Evolutionary conservation across 108 stramenopile genomes (phyloP).

Genomic region (Cyclotella cryptica): DNA sequence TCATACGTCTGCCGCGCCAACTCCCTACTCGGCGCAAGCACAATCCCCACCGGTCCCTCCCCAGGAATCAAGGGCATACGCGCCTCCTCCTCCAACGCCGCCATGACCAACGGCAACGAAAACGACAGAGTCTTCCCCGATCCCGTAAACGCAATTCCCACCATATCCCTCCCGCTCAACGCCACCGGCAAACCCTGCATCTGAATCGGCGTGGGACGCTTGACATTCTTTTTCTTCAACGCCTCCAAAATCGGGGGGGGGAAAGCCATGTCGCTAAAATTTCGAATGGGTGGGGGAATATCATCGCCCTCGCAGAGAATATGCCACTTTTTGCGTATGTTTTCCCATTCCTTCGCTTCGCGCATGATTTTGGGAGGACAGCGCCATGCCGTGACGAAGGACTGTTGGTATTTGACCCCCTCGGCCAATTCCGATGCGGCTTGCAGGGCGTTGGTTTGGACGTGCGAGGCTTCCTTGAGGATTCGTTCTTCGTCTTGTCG

Average conservation of each 20-base stretch:
- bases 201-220: constrained; percentile 98
- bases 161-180: constrained; percentile 97
- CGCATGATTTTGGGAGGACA: constrained; percentile 80
- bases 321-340: constrained; percentile 94
- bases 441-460: constrained; percentile 96
- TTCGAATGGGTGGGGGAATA: constrained; percentile 89
- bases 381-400: constrained; percentile 91
- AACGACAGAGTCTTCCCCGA: constrained; percentile 97
- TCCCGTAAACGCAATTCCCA: constrained; percentile 99
- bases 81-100: constrained; percentile 96
- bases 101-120: constrained; percentile 93
- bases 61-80: constrained; percentile 91
- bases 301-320: constrained; percentile 95
- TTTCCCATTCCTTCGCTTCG: constrained; percentile 75
- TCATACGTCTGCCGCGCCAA: constrained; percentile 98
- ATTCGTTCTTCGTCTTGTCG: constrained; percentile 91
- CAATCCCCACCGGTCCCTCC: constrained; percentile 96
- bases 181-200: constrained; percentile 99
- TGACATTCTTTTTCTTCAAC: constrained; percentile 88
- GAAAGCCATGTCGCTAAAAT: constrained; percentile 96
- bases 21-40: constrained; percentile 97
- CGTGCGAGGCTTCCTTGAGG: constrained; percentile 91
- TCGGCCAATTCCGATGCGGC: constrained; percentile 93
- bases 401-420: constrained; percentile 81
- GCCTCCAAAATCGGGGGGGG: constrained; percentile 84